A percentile compares a stretch with the other conserved stretches of the same genome.
Evolutionary conservation across 495 filamentous ascomycete genomes (phyloP).

Genomic region (Lasiosphaeria hispida): DNA sequence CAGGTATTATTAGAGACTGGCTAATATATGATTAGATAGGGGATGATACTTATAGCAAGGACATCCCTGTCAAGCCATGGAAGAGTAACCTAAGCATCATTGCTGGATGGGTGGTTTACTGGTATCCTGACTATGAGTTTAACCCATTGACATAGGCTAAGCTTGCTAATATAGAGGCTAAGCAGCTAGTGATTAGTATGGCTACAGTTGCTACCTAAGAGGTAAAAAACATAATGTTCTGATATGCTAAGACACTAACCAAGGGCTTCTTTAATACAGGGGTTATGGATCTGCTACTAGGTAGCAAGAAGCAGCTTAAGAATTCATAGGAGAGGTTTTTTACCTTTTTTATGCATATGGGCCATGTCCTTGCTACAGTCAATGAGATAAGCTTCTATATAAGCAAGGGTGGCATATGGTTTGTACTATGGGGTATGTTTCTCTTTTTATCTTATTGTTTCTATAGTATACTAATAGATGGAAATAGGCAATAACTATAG

Average conservation of each 20-base stretch:
- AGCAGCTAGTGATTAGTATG: slow-evolving; percentile 73
- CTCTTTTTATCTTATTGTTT: too few species aligned
- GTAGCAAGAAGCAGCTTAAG: slow-evolving; percentile 81
- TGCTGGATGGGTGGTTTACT: slow-evolving; percentile 43
- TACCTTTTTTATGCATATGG: slow-evolving; percentile 83
- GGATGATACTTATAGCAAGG: too few species aligned
- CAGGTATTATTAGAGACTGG: too few species aligned
- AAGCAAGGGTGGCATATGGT: slow-evolving; percentile 82
- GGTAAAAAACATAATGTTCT: slow-evolving; percentile 72
- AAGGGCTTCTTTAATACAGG: slow-evolving; percentile 83
- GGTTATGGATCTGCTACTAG: slow-evolving; percentile 80
- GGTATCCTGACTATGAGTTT: slow-evolving; percentile 47
- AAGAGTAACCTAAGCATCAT: slow-evolving; percentile 46
- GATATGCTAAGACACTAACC: slow-evolving; percentile 81
- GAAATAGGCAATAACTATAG: slow-evolving; percentile 76
- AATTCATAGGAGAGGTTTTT: slow-evolving; percentile 92
- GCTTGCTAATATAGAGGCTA: slow-evolving; percentile 49
- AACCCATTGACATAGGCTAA: slow-evolving; percentile 41
- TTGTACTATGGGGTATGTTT: slow-evolving; percentile 86
- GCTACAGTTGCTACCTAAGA: slow-evolving; percentile 70
- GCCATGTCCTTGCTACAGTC: slow-evolving; percentile 71
- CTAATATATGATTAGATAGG: too few species aligned
- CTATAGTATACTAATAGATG: slow-evolving; percentile 19
- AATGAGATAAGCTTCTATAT: slow-evolving; percentile 82
- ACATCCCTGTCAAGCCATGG: slow-evolving; percentile 49